Evolutionary conservation across 2,329 filamentous ascomycete genomes (phyloP), one percentile per base, ranked within the genome.

Genomic region (Fusarium sp.): DNA sequence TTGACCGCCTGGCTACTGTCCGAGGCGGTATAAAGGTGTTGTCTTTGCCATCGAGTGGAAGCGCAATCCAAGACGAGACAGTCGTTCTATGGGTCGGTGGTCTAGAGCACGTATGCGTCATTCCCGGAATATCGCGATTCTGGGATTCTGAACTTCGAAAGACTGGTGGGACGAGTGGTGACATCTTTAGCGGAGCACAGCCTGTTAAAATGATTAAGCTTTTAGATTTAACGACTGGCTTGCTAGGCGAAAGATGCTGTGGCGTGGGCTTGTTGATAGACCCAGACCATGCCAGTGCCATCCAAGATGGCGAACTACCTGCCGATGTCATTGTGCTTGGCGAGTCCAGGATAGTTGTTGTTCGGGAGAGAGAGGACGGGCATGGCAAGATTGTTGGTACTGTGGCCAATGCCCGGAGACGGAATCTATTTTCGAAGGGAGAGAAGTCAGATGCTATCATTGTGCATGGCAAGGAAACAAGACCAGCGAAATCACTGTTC

Each of bases 91-190:
- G 87, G 86, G 80, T 89, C 32, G 84, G 86, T 10, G 81, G 86
- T 15, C 73, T 81, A 3, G 87, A 89, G 59, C 84, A 87, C 32
- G 83, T 89, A 24, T 86, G 84, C 24, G 81, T 87, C 26, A 85
- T 89, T 47, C 85, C 86, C 1, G 81, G 81, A 1, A 77, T 89
- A 8, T 78, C 83, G 7, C 82, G 83, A 15, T 89, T 89, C 76
- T 89, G 87, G 86, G 86, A 88, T 35, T 83, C 86, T 1, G 86
- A 89, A 66, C 79, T 86, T 13, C 84, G 85, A 14, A 84, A 82
- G 63, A 80, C 82, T 15, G 77, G 77, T 9, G 82, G 83, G n/a
- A 82, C 82, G 14, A 83, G 84, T 3, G 83, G 83, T 8, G 87
- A 87, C 56, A 76, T 88, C 4, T 89, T 88, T 68, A 85, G 83